These are phyloP conservation scores for Apostasia shenzhenica DNA, from an alignment of 106 monocot species.

Conservation along the genomic window DNA sequence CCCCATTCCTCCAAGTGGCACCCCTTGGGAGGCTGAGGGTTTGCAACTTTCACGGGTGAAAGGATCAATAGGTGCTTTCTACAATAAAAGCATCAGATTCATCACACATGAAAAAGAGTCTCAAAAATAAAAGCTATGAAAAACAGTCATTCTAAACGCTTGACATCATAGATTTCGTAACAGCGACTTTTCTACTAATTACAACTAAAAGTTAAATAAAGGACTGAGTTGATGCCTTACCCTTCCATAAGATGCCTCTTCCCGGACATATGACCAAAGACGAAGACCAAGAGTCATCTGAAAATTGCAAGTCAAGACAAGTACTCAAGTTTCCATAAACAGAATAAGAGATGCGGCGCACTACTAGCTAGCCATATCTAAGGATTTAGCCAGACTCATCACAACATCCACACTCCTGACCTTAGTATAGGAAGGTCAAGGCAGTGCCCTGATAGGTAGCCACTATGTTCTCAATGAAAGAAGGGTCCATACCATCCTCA, in stretches of 20 bases:
- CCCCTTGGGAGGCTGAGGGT: conserved; percentile 94
- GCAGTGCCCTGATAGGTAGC: no score
- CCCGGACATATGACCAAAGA: conserved; percentile 98
- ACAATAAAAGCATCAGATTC: conserved; percentile 2
- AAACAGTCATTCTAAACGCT: not conserved
- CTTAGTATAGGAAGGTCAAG: no score
- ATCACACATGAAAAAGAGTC: not conserved
- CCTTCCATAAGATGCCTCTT: conserved; percentile 99
- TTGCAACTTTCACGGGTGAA: conserved; percentile 81
- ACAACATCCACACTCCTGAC: no score
- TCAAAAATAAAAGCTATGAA: not conserved
- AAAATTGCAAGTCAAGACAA: conserved; percentile 13
- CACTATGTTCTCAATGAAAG: not conserved
- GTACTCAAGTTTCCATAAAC: not conserved
- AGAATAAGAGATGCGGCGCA: not conserved
- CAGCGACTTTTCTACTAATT: not conserved
- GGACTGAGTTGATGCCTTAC: conserved; percentile 25
- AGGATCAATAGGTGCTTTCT: conserved; percentile 99
- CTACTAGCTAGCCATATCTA: no score
- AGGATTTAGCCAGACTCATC: no score
- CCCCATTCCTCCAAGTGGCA: conserved; percentile 99
- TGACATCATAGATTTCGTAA: no score
- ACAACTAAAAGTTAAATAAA: not conserved
- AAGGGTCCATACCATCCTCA: conserved; percentile 59
- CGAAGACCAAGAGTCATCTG: conserved; percentile 90